Percentiles rank a stretch among this genome's conserved stretches.
Conservation (phyloP, 1,139 yeast genomes). For the Casaregolazyma lundiana region DNA sequence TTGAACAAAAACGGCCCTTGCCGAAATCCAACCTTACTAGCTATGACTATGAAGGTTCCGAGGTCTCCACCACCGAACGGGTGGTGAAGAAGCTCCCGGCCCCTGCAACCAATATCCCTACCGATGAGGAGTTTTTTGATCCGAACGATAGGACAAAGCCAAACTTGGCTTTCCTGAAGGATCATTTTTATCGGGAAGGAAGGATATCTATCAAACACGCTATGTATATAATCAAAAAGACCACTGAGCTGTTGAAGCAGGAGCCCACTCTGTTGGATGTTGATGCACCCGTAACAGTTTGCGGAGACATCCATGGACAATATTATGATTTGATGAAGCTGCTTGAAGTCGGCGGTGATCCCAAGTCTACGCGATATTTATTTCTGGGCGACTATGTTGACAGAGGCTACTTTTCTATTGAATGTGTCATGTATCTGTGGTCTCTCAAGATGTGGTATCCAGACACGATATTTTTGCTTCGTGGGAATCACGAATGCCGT, state of each 20-base stretch:
- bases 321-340: constrained; percentile 84
- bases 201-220: constrained; percentile 72
- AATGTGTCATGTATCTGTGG: constrained; percentile 77
- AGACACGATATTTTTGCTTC: constrained; percentile 67
- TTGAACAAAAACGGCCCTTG: constrained; percentile 48
- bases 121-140: constrained; percentile 63
- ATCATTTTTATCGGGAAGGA: constrained; percentile 80
- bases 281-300: constrained; percentile 91
- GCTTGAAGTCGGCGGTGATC: constrained; percentile 94
- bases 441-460: constrained; percentile 78
- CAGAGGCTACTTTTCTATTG: constrained; percentile 88
- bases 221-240: constrained; percentile 57
- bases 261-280: constrained; percentile 81
- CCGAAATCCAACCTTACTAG: constrained; percentile 46
- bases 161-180: constrained; percentile 61
- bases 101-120: constrained; percentile 64
- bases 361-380: constrained; percentile 67
- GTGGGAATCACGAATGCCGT: constrained; percentile 95
- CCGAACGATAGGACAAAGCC: constrained; percentile 45
- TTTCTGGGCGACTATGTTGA: constrained; percentile 96
- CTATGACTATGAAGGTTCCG: constrained; percentile 63
- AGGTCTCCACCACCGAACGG: constrained; percentile 63
- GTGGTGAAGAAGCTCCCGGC: constrained; percentile 60
- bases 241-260: constrained; percentile 58
- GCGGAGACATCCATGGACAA: constrained; percentile 97